phyloP scores from a whole-genome alignment of 1,284 basidiomycete genomes.

The Apiotrichum gamsii region DNA sequence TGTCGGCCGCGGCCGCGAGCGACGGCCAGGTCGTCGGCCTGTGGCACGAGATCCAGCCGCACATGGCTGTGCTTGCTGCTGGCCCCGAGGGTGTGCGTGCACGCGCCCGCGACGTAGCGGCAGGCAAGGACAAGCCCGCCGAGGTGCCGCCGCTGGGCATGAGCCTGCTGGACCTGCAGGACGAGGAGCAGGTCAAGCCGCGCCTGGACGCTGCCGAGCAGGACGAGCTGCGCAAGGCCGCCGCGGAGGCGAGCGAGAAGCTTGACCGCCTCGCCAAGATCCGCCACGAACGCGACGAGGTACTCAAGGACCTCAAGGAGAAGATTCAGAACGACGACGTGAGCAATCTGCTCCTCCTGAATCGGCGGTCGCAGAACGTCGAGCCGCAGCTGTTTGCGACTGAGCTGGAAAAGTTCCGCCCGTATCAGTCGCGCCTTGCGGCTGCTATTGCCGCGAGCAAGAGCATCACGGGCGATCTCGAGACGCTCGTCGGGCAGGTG shows the following conservation, averaged over 20 bases:
- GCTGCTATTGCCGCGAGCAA: slow-evolving; percentile 73
- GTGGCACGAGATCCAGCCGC: slow-evolving; percentile 66
- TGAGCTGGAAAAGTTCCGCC: slow-evolving; percentile 91
- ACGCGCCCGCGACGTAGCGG: slow-evolving; percentile 59
- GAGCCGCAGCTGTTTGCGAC: slow-evolving; percentile 84
- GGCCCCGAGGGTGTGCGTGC: slow-evolving; percentile 53
- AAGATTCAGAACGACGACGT: slow-evolving; percentile 93
- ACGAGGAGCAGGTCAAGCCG: slow-evolving; percentile 37
- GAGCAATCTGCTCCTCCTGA: slow-evolving; percentile 85
- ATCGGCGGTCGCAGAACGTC: slow-evolving; percentile 74
- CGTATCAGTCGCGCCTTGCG: slow-evolving; percentile 75
- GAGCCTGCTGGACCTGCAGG: slow-evolving; percentile 56
- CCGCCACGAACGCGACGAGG: slow-evolving; percentile 72
- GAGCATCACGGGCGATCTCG: slow-evolving; percentile 62
- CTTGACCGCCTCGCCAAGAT: slow-evolving; percentile 73
- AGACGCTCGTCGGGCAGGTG: slow-evolving; percentile 64
- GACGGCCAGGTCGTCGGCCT: slow-evolving; percentile 69
- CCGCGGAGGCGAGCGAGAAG: slow-evolving; percentile 70
- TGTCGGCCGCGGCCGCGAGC: slow-evolving; percentile 70
- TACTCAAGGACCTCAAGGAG: slow-evolving; percentile 89
- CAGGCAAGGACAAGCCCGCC: slow-evolving; percentile 49
- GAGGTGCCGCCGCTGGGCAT: slow-evolving; percentile 17
- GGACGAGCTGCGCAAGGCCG: slow-evolving; percentile 59
- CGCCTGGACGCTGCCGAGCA: slow-evolving; percentile 54
- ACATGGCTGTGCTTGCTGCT: slow-evolving; percentile 60